phyloP scores from a whole-genome alignment of 2,329 filamentous ascomycete genomes.

The Diplodia corticola region DNA sequence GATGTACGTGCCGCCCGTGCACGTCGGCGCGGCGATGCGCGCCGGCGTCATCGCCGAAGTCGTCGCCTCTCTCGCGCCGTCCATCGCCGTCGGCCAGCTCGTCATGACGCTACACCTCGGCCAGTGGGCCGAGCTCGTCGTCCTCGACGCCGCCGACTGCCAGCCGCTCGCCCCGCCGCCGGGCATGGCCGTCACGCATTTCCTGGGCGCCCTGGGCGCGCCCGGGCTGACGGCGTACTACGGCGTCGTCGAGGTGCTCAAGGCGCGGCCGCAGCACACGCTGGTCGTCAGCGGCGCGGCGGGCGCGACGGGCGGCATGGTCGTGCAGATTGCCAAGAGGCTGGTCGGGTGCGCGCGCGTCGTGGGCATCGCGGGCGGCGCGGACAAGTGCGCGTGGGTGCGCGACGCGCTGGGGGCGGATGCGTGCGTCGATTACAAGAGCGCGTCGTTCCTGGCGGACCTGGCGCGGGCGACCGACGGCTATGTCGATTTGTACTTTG shows the following conservation, averaged over 20 bases:
- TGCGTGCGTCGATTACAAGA: slow-evolving; percentile 57
- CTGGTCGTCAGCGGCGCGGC: slow-evolving; percentile 78
- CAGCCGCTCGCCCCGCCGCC: slow-evolving; percentile 35
- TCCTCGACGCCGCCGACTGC: slow-evolving; percentile 49
- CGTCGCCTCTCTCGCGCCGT: slow-evolving; percentile 57
- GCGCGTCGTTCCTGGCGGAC: slow-evolving; percentile 47
- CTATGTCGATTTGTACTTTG: slow-evolving; percentile 54
- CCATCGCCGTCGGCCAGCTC: slow-evolving; percentile 59
- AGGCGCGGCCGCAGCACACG: slow-evolving; percentile 68
- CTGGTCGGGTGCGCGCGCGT: slow-evolving; percentile 45
- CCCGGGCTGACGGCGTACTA: slow-evolving; percentile 74
- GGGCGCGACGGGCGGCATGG: slow-evolving; percentile 74
- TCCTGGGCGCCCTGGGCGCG: slow-evolving; percentile 49
- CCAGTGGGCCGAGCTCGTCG: slow-evolving; percentile 68
- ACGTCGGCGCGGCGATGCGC: slow-evolving; percentile 69
- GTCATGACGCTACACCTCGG: slow-evolving; percentile 49
- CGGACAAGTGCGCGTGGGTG: slow-evolving; percentile 53
- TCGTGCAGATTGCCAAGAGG: slow-evolving; percentile 59
- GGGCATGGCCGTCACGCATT: slow-evolving; percentile 46
- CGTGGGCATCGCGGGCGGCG: slow-evolving; percentile 54
- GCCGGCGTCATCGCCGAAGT: slow-evolving; percentile 62
- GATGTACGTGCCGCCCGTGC: slow-evolving; percentile 68
- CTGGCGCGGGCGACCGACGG: slow-evolving; percentile 49
- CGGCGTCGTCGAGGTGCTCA: slow-evolving; percentile 67
- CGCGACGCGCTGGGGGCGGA: slow-evolving; percentile 52